A percentile compares a stretch with the other conserved stretches of the same genome.
These are phyloP conservation scores for Bassia scoparia DNA, from an alignment of 148 eudicot species.

Conservation along the genomic window DNA sequence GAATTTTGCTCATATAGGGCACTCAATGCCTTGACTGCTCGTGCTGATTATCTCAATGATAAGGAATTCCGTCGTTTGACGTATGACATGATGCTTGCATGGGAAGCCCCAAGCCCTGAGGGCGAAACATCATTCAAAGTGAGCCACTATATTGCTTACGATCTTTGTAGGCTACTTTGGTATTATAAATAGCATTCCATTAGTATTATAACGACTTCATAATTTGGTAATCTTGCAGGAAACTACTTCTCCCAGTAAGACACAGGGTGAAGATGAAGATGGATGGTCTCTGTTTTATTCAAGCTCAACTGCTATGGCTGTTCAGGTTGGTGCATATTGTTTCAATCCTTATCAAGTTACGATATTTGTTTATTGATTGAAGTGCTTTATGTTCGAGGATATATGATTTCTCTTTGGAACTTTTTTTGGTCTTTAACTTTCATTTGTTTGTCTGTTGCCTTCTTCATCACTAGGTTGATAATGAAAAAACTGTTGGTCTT, in stretches of 20 bases:
- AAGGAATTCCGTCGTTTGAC: slow-evolving; percentile 67
- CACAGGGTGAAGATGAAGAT: slow-evolving; percentile 58
- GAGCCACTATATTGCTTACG: slow-evolving; percentile 32
- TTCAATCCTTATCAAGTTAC: neutral
- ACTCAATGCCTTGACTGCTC: slow-evolving; percentile 33
- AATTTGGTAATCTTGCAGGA: slow-evolving; percentile 36
- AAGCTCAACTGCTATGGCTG: slow-evolving; percentile 65
- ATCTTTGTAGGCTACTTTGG: slow-evolving; percentile 26
- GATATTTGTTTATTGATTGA: slow-evolving; percentile 3
- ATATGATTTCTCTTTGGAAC: neutral
- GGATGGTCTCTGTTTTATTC: slow-evolving; percentile 72
- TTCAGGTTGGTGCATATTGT: slow-evolving; percentile 48
- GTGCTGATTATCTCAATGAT: slow-evolving; percentile 53
- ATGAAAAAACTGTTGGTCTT: slow-evolving; percentile 65
- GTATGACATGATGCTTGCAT: slow-evolving; percentile 85
- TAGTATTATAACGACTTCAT: neutral
- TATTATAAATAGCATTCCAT: too few species aligned
- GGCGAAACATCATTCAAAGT: slow-evolving; percentile 35
- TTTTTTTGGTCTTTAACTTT: neutral
- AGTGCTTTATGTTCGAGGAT: neutral
- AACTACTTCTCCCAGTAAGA: slow-evolving; percentile 37
- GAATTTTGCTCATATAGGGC: slow-evolving; percentile 72
- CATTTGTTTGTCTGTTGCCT: neutral
- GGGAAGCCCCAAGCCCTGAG: slow-evolving; percentile 62
- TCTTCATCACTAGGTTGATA: slow-evolving; percentile 47